Evolutionary conservation across 495 filamentous ascomycete genomes (phyloP).

Genomic region (Xylaria nigripes): DNA sequence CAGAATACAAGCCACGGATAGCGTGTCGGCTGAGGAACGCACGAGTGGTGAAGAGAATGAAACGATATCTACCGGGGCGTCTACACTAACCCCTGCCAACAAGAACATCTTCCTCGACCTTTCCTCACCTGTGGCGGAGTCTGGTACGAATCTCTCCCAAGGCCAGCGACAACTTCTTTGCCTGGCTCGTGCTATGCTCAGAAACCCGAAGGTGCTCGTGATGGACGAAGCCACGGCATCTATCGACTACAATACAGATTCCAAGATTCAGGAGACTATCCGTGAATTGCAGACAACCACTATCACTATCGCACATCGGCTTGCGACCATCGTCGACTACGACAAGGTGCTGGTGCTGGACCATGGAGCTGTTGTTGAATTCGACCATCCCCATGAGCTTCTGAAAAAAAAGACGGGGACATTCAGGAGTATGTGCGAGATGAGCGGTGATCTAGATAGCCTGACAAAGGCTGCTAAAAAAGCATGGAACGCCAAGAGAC

Average conservation of each 20-base stretch:
- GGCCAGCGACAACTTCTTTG: conserved; percentile 94
- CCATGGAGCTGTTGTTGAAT: conserved; percentile 81
- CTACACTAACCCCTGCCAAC: conserved; percentile 49
- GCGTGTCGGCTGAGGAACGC: conserved; percentile 5
- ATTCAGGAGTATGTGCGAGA: conserved; percentile 92
- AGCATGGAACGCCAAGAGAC: conserved; percentile 36
- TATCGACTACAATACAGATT: conserved; percentile 93
- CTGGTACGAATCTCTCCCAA: conserved; percentile 92
- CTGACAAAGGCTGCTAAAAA: conserved; percentile 70
- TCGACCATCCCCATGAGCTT: conserved; percentile 74
- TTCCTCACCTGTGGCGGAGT: conserved; percentile 76
- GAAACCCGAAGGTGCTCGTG: conserved; percentile 81
- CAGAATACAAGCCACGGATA: background rate
- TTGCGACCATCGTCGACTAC: conserved; percentile 95
- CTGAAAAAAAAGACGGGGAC: conserved; percentile 57
- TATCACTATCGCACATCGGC: conserved; percentile 94
- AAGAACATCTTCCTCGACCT: conserved; percentile 93
- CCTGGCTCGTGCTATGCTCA: conserved; percentile 88
- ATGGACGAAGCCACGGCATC: conserved; percentile 99
- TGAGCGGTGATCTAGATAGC: conserved; percentile 74
- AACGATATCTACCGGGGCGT: conserved; percentile 15
- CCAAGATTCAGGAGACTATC: conserved; percentile 93
- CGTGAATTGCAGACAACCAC: conserved; percentile 86
- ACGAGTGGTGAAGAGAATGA: conserved; percentile 10
- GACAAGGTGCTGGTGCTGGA: conserved; percentile 98